Base-by-base conservation (phyloP, 805 yeast species). In the Martiniozyma abietophila region DNA sequence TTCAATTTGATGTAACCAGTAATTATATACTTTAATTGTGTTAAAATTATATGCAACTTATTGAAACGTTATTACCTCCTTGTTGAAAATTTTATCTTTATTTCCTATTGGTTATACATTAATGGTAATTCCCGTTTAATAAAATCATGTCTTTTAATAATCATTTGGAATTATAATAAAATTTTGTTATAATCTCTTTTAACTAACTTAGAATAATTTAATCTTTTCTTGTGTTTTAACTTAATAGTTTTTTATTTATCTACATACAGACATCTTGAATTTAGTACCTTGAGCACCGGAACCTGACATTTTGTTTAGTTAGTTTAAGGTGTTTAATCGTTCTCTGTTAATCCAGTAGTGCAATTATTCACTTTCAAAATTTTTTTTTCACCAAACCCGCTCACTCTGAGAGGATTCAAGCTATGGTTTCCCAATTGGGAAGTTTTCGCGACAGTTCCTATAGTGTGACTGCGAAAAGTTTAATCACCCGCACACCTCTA, bases 201-300 rank as follows among this genome's bases (percentile, higher is more conserved):
- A n/a, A n/a, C n/a, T n/a, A n/a, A n/a, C n/a, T n/a, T n/a, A n/a
- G n/a, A n/a, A n/a, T n/a, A n/a, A n/a, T n/a, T n/a, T 18, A n/a
- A 5, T 27, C 19, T 24, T 29, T 10, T 29, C 12, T 12, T 10
- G 15, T 10, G 18, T 11, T 29, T 21, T 14, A 27, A 6, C 10
- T 2, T 11, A 5, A 18, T 17, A 16, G 12, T 18, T 9, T 8
- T 7, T 20, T 25, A n/a, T 11, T 25, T 8, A 9, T 11, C 32
- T 48, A 82, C 95, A 69, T 83, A 83, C 94, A 69, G 98, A 86
- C 83, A 89, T 85, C 75, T 96, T 86, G 85, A 81, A 92, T 78
- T 89, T 89, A 81, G 86, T 92, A 78, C 98, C 96, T 69, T 94
- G 84, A 74, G 95, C 92, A 77, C 94, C 94, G 67, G 82, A 76